Conservation (phyloP, 2,329 filamentous ascomycete species). For the Gaeumannomyces sp. region DNA sequence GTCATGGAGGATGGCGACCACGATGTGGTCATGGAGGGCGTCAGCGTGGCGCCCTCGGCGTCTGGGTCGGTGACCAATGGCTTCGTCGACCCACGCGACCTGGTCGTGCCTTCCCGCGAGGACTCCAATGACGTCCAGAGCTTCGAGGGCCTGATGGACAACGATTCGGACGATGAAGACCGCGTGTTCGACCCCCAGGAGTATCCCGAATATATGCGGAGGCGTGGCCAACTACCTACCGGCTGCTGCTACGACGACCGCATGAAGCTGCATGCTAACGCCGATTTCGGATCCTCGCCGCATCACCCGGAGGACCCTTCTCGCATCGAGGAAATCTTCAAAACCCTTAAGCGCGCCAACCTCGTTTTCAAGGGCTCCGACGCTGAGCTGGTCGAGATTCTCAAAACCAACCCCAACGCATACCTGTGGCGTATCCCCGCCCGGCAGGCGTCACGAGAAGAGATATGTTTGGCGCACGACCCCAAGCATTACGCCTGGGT, state of each 20-base stretch:
- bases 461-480: constrained; percentile 76
- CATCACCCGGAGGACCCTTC: constrained; percentile 93
- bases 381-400: constrained; percentile 43
- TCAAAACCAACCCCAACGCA: constrained; percentile 48
- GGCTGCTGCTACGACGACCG: constrained; percentile 86
- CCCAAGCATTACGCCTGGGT: constrained; percentile 77
- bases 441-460: constrained; percentile 68
- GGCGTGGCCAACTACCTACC: constrained; percentile 54
- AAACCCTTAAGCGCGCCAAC: constrained; percentile 75
- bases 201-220: constrained; percentile 28
- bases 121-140: constrained; percentile 15
- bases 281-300: constrained; percentile 64
- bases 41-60: constrained; percentile 14
- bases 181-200: constrained; percentile 28
- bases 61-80: constrained; percentile 25
- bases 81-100: constrained; percentile 28
- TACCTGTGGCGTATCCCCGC: constrained; percentile 74
- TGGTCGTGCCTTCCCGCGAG: constrained; percentile 12
- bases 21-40: constrained; percentile 20
- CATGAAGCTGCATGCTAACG: constrained; percentile 93
- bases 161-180: constrained; percentile 26
- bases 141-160: constrained; percentile 17
- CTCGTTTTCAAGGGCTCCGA: constrained; percentile 62
- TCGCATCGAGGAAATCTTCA: constrained; percentile 88
- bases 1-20: constrained; percentile 10